A percentile compares a stretch with the other conserved stretches of the same genome.
These are phyloP conservation scores for Auricularia auricula-judae DNA, from an alignment of 768 basidiomycete species.

Conservation along the genomic window DNA sequence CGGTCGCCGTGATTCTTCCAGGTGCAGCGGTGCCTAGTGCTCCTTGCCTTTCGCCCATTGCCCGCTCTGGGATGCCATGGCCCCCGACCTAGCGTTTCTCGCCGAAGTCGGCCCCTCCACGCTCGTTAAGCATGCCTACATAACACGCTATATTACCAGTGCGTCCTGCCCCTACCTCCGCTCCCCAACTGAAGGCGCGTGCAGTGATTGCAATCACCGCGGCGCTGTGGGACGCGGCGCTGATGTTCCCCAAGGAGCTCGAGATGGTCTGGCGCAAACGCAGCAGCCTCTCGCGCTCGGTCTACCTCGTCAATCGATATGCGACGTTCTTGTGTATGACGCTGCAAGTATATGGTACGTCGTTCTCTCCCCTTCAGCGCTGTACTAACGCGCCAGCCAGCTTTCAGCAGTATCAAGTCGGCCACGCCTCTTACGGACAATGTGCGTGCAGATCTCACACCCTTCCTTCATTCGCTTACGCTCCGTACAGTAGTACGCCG, in stretches of 20 bases:
- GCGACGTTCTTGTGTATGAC: not conserved
- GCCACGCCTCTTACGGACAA: not conserved
- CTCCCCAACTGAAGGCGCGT: not conserved
- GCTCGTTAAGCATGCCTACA: not conserved
- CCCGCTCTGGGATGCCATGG: too few species aligned
- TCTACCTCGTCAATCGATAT: not conserved
- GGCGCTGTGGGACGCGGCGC: not conserved
- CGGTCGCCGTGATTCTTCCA: too few species aligned
- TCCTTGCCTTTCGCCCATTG: too few species aligned
- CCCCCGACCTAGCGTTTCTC: not conserved
- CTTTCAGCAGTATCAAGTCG: not conserved
- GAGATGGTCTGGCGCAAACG: not conserved
- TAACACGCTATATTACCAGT: not conserved
- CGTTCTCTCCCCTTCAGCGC: not conserved
- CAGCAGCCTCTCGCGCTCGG: not conserved
- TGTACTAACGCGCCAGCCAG: not conserved
- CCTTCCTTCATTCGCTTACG: not conserved
- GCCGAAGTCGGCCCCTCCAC: not conserved
- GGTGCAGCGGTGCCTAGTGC: too few species aligned
- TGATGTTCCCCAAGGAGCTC: not conserved
- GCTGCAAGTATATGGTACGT: not conserved
- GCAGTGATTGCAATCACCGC: not conserved
- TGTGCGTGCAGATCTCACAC: not conserved
- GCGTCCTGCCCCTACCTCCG: not conserved
- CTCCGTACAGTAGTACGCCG: not conserved